Base-by-base conservation (phyloP, 257 asterid species). In the Nicotiana tabacum region DNA sequence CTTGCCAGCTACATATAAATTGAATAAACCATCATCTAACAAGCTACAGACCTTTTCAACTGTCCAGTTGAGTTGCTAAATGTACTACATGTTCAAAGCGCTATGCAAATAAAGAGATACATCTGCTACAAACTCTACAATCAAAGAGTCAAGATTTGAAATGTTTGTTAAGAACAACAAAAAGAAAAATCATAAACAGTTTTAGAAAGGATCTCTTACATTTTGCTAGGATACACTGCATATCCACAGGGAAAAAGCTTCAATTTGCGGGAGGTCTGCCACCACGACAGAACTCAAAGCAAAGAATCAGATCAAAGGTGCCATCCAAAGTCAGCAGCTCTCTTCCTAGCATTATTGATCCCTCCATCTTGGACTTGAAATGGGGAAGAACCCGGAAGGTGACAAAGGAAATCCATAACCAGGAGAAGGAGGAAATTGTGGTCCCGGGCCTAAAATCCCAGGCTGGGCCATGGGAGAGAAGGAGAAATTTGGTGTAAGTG, bases 361-460 rank as follows among this genome's bases (percentile, higher is more conserved):
- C 89, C 97, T 91, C 99, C 99, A 95, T 86, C 95, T 86, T 81
- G 99, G 98, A 85, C 99, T 93, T 74, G 94, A 82, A 13, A 87
- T 18, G 77, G 95, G 88, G 83, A 91, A 95, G 85, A 92, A 90
- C 48, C 94, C 95, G 2, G 97, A 91, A 29, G 98, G 99, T 51
- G 99, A 95, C 85, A 87, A 74, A 2, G 98, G 98, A 83, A 93
- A 93, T 70, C 98, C 97, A 62, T 90, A 91, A 83, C 97, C 98
- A 30, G 99, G 99, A 55, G 99, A 95, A 39, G 91, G 97, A 7
- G 97, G 97, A 77, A 89, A 90, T 76, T 88, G 95, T 68, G 95
- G 97, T 76, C 92, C 97, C 3, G 97, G 92, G 32, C 99, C 99
- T 56, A 95, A 85, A 66, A 90, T 90, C 66, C 98, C 98, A 13